These are phyloP conservation scores for Trichosporon inkin DNA, from an alignment of 1,284 basidiomycete species.

Conservation along the genomic window DNA sequence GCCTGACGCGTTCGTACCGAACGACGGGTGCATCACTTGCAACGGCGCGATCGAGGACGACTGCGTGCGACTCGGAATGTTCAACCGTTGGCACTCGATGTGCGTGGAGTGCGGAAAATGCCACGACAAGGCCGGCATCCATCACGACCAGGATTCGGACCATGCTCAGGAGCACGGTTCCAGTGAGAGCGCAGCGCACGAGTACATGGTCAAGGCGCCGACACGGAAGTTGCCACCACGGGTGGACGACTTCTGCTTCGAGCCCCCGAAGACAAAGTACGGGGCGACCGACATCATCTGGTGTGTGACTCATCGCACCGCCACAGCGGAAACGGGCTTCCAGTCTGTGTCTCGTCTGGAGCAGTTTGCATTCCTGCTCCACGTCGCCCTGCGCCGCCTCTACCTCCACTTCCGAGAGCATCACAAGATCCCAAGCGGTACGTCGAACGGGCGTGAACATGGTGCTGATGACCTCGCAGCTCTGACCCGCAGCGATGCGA, in stretches of 20 bases:
- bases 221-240: slow-evolving; percentile 59
- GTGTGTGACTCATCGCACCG: slow-evolving; percentile 72
- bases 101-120: slow-evolving; percentile 82
- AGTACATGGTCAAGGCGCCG: slow-evolving; percentile 37
- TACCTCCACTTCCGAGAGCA: slow-evolving; percentile 87
- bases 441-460: slow-evolving; percentile 11
- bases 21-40: slow-evolving; percentile 89
- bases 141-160: slow-evolving; percentile 21
- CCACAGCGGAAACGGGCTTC: slow-evolving; percentile 69
- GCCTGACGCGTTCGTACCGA: slow-evolving; percentile 45
- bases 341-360: slow-evolving; percentile 88
- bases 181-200: slow-evolving; percentile 39
- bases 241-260: slow-evolving; percentile 70
- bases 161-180: slow-evolving; percentile 35
- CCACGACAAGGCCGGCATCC: slow-evolving; percentile 65
- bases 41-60: slow-evolving; percentile 92
- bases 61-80: slow-evolving; percentile 86
- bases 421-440: slow-evolving; percentile 68
- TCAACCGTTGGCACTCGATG: slow-evolving; percentile 91
- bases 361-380: slow-evolving; percentile 94
- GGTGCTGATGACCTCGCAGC: slow-evolving; percentile 12
- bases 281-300: slow-evolving; percentile 53
- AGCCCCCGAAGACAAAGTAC: slow-evolving; percentile 50
- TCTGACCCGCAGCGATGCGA: slow-evolving; percentile 48
- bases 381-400: slow-evolving; percentile 87